Base-by-base conservation (phyloP, 1,139 yeast genomes). In the Entelexis sorbosivorans region DNA sequence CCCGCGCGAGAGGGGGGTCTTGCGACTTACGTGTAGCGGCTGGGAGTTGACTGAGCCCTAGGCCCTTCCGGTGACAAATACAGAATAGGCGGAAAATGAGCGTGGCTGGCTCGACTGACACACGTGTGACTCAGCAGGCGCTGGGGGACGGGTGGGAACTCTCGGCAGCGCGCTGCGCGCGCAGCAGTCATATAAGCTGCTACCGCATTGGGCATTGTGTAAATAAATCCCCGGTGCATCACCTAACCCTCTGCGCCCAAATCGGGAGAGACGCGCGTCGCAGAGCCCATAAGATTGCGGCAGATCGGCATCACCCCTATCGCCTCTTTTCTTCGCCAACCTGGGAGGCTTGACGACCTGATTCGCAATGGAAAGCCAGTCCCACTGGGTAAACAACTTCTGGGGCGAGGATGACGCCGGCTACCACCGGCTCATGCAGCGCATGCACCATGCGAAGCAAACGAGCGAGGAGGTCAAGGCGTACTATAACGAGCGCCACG, bases 391-490 rank as follows among this genome's bases (percentile, higher is more conserved):
- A 16, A 73, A 74, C 62, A 71, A 69, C 64, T 76, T 77, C 64
- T 77, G 81, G 77, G 76, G 76, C 48, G 69, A 69, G 54, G 74
- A 73, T 48, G 81, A 77, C 49, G 65, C 68, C 50, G 81, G 81
- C 22, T 73, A 74, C 40, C 67, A 67, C 22, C 69, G 71, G 24
- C 64, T 80, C 38, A 69, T 74, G 52, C 71, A 68, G 54, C 72
- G 76, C 53, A 71, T 77, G 67, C 72, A 72, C 58, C 73, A 75
- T 51, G 73, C 77, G n/a, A 71, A 71, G 40, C 70, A 66, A 40
- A 72, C 76, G 1, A 67, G 73, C 53, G 76, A 74, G 39, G 77
- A 73, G 51, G 57, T 75, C 16, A 63, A 66, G 40, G 50, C 57
- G 1, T 74, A 69, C 56, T 73, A 71, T 62, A 70, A 66, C 49